Conservation (phyloP, 2,329 filamentous ascomycete genomes). For the Elsinoe perseae region DNA sequence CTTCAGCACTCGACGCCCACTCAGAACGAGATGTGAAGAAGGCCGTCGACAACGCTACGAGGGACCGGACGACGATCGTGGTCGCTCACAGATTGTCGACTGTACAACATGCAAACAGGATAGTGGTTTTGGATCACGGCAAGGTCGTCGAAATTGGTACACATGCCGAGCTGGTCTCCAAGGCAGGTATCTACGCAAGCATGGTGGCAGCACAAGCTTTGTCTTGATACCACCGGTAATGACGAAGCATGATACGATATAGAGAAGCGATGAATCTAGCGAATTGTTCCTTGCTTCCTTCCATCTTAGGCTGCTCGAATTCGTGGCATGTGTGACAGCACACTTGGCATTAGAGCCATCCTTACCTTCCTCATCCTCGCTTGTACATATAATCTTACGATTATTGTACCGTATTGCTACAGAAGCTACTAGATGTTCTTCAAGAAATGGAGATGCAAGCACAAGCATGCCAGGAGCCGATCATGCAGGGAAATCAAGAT, state of each 20-base stretch:
- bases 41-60: constrained; percentile 35
- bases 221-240: constrained; percentile 18
- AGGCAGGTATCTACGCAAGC: constrained; percentile 37
- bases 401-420: neutral
- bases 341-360: neutral
- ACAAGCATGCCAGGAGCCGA: neutral
- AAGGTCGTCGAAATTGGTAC: constrained; percentile 54
- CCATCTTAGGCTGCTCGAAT: neutral
- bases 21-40: constrained; percentile 38
- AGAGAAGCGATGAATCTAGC: constrained; percentile 2
- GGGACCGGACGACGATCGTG: constrained; percentile 56
- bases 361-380: neutral
- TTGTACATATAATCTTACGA: neutral
- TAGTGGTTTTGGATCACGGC: constrained; percentile 67
- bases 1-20: constrained; percentile 40
- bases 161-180: constrained; percentile 50
- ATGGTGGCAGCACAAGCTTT: constrained; percentile 32
- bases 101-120: constrained; percentile 70
- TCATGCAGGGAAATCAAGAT: constrained; percentile 2
- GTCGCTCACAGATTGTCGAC: constrained; percentile 72
- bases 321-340: neutral
- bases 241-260: neutral
- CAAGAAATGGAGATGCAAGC: neutral
- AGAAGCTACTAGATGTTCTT: neutral
- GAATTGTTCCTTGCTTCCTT: neutral